phyloP scores from a whole-genome alignment of 2,329 filamentous ascomycete genomes.

The Botrytis cinerea region DNA sequence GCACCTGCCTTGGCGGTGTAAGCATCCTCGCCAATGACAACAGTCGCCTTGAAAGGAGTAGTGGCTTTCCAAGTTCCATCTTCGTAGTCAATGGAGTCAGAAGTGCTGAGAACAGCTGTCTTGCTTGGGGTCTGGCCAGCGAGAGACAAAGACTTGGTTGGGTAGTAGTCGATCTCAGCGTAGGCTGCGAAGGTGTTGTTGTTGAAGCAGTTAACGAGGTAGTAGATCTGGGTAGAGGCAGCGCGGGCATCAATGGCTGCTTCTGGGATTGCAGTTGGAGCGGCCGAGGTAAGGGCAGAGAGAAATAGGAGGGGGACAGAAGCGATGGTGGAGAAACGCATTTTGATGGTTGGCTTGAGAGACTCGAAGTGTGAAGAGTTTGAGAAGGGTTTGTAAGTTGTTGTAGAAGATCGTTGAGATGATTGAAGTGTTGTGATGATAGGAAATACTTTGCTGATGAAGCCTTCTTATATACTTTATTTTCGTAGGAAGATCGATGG shows the following conservation, averaged over 20 bases:
- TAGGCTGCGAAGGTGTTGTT: slow-evolving; percentile 8
- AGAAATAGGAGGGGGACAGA: slow-evolving; percentile 19
- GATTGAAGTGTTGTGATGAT: slow-evolving; percentile 12
- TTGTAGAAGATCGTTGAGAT: slow-evolving; percentile 1
- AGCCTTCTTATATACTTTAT: slow-evolving; percentile 18
- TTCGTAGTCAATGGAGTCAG: slow-evolving; percentile 20
- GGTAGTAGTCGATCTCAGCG: slow-evolving; percentile 20
- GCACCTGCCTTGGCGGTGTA: slow-evolving; percentile 3
- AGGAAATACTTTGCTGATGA: slow-evolving; percentile 6
- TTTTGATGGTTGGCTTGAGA: slow-evolving; percentile 15
- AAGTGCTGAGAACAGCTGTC: slow-evolving; percentile 4
- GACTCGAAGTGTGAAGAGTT: background rate
- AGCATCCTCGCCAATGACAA: slow-evolving; percentile 6
- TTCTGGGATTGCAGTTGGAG: slow-evolving; percentile 4
- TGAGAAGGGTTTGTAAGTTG: background rate
- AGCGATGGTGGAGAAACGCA: slow-evolving; percentile 22
- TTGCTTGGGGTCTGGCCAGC: slow-evolving; percentile 4
- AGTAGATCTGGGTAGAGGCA: slow-evolving; percentile 15
- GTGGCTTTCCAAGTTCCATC: slow-evolving; percentile 20
- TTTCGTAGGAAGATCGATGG: background rate
- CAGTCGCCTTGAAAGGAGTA: slow-evolving; percentile 5
- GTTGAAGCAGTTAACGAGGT: slow-evolving; percentile 25
- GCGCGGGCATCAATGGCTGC: slow-evolving; percentile 1
- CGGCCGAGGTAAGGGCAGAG: slow-evolving; percentile 18
- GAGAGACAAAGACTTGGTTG: background rate